phyloP scores from a whole-genome alignment of 768 basidiomycete genomes.

The Tricholoma flavovirens region DNA sequence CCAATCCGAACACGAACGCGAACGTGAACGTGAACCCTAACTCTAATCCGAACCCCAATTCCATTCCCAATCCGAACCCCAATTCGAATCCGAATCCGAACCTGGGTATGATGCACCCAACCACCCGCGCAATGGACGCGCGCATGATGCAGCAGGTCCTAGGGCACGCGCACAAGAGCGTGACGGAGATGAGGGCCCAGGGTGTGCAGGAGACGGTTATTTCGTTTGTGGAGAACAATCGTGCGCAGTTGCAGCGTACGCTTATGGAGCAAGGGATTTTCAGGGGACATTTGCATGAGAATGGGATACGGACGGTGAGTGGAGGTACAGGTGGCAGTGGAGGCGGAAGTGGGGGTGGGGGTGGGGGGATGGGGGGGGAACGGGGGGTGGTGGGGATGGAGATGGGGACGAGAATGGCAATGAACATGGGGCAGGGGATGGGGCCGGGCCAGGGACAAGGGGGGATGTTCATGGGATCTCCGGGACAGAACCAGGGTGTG shows the following conservation, averaged over 20 bases:
- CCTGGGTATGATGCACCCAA: neutral
- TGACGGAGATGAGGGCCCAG: slow-evolving; percentile 46
- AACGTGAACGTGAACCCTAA: neutral
- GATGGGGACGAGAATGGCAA: no score
- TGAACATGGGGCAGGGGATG: no score
- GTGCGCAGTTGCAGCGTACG: slow-evolving; percentile 39
- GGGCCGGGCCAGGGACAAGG: neutral
- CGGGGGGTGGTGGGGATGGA: no score
- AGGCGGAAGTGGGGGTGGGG: no score
- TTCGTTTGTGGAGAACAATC: slow-evolving; percentile 49
- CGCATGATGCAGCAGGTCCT: slow-evolving; percentile 40
- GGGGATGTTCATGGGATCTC: no score
- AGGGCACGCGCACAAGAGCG: slow-evolving; percentile 38
- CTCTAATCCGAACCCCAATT: neutral
- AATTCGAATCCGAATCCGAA: neutral
- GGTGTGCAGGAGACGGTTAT: slow-evolving; percentile 48
- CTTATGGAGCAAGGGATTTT: slow-evolving; percentile 34
- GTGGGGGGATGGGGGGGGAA: no score
- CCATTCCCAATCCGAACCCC: no score
- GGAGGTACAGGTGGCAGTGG: no score
- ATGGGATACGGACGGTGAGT: slow-evolving; percentile 3
- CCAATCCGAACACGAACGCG: neutral
- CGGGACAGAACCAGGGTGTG: neutral
- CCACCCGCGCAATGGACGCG: slow-evolving; percentile 19
- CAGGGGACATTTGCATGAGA: slow-evolving; percentile 12